Evolutionary conservation across 192 early-diverging fungal species (phyloP), one percentile per base, ranked within the genome.

Genomic region (Oehlia diaphana): DNA sequence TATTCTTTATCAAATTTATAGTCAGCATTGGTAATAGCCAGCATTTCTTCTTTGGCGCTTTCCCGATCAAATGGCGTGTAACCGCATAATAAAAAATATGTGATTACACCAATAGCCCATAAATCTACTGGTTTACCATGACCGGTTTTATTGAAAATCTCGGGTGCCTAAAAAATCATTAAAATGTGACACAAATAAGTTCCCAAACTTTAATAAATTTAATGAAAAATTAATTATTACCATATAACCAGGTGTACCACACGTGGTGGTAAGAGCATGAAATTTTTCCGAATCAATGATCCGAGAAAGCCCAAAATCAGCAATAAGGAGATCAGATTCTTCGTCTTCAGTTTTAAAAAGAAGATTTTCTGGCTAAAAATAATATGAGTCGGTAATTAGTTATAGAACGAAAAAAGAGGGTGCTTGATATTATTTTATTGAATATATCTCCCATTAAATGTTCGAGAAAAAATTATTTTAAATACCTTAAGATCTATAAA

Each of bases 231-330:
- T 47, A 12, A 47, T 10, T 47, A 13, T 66, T 87, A 87, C 91
- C 92, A 95, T 95, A 70, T 93, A 95, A 74, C 93, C 92, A 21
- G 91, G 91, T 3, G 94, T 96, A 49, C 94, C 94, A 75, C 94
- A 94, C 39, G 89, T 87, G 5, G 91, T 91, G 33, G 87, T 93
- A 49, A 94, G 80, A 13, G 88, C 72, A 64, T 88, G 83, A 62
- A 89, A 88, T 68, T 89, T 89, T 39, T 88, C 84, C 50, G 84
- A 86, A 70, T 91, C 87, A 53, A 94, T 87, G 42, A 91, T 89
- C 21, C 87, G 83, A 9, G 94, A 92, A 80, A 96, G 83, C 12
- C 94, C 94, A 86, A 96, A 96, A 79, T 96, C 94, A n/a, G 91
- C 94, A 82, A 96, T 93, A 13, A 92, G 83, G 26, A 95, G 77